Evolutionary conservation across 129 eudicot species (phyloP), one percentile per base, ranked within the genome.

Genomic region (Helianthus tuberosus): DNA sequence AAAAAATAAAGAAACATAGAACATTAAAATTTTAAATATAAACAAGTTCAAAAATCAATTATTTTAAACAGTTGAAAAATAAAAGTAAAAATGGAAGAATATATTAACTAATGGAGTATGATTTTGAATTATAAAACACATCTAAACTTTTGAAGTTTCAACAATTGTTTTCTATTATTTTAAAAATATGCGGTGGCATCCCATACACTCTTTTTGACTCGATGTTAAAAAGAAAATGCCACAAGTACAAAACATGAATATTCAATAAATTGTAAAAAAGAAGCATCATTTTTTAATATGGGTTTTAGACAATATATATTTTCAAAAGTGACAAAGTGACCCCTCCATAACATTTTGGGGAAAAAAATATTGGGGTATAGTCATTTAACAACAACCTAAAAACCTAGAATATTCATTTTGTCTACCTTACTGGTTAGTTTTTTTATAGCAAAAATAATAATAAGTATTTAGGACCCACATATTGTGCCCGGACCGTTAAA

Each of bases 191-290:
- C 50, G 70, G 64, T 69, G 77, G 70, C 82, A 71, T 78, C 72
- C n/a, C 82, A 63, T 12, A 39, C 47, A 62, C 66, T 78, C 72
- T 72, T 78, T 78, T 78, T 78, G 77, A 78, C 77, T 39, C 66
- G 16, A 15, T 62, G 46, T 47, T 47, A 48, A 23, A 76, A 78
- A 41, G 59, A 78, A 41, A 78, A 59, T 70, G 44, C 54, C 55
- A 68, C 75, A 81, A 90, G 93, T 87, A 85, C 84, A 64, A 64
- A 81, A 23, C 61, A 72, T 74, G 89, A 79, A 90, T 83, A 87
- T 90, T 71, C 91, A 90, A 85, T 78, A 60, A 27, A 43, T 62
- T 63, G 59, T 36, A 39, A 84, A 82, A 89, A 75, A 39, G 85
- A 86, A 76, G 73, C 48, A 77, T 77, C 59, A 50, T 79, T 79